Evolutionary conservation across 192 early-diverging fungal genomes (phyloP), one percentile per base, ranked within the genome.

Genomic region (Mortierella hygrophila): DNA sequence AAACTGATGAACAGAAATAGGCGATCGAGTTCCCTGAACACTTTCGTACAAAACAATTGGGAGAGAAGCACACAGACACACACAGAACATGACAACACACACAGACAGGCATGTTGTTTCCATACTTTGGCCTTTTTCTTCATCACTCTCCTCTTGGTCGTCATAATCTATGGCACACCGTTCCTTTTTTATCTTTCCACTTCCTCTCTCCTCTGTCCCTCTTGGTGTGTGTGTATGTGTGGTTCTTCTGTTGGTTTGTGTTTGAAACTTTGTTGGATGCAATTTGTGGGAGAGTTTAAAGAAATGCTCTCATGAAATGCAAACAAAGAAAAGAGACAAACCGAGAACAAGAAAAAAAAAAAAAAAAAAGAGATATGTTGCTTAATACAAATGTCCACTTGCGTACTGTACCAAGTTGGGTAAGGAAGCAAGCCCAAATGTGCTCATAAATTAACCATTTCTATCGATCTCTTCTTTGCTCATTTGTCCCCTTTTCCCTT

Each of bases 381-480:
- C 49, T 52, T 52, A 52, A 52, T 52, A 20, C 20, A 21, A 2
- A 16, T 0, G 11, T 46, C 49, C 49, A 21, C 49, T 52, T 52
- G 13, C 18, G 47, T 49, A 49, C 15, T 15, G 47, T 49, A 52
- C 49, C 49, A 21, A 52, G n/a, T n/a, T n/a, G n/a, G 10, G 10
- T 2, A 52, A 52, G 11, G 0, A 46, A 52, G 4, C 49, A 20
- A 20, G 18, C 18, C 18, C 49, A 52, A 21, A 20, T 52, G 16
- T 52, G 60, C 60, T 65, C 60, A 65, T 73, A 73, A 73, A 73
- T 47, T 73, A 49, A 73, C 46, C 46, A 73, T 49, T 49, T 73
- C 46, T 72, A 49, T 72, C n/a, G 38, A 29, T 26, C 71, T 72
- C 23, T 72, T 46, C 40, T 72, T 49, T 65, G n/a, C 26, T 26